These are phyloP conservation scores for Hypoxylon sp. DNA, from an alignment of 2,329 filamentous ascomycete species.

Conservation along the genomic window DNA sequence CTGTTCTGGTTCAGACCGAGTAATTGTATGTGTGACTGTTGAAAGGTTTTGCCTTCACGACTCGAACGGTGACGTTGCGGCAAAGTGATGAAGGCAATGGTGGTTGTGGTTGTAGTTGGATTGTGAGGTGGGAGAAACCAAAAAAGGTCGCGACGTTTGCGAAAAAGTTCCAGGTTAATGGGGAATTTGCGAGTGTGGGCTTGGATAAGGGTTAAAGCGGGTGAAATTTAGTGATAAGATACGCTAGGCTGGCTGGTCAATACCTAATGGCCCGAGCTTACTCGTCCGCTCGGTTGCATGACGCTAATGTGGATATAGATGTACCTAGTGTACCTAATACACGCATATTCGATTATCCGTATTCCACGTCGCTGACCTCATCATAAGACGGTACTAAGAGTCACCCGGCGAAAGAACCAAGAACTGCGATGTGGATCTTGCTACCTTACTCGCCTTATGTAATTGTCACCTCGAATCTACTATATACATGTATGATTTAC, in stretches of 20 bases:
- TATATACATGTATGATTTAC: slow-evolving; percentile 6
- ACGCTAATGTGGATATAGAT: not conserved
- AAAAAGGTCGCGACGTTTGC: slow-evolving; percentile 35
- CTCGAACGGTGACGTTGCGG: slow-evolving; percentile 81
- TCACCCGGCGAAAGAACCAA: slow-evolving; percentile 45
- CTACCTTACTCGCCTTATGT: not conserved
- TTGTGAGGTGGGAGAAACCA: slow-evolving; percentile 39
- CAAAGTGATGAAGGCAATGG: slow-evolving; percentile 80
- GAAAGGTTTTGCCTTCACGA: slow-evolving; percentile 73
- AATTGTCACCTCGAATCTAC: slow-evolving; percentile 4
- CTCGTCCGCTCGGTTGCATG: no score
- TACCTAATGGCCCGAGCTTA: not conserved
- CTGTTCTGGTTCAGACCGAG: slow-evolving; percentile 38
- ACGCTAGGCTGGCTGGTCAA: not conserved
- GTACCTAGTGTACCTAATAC: not conserved
- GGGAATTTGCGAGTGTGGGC: slow-evolving; percentile 30
- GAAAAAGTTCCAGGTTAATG: slow-evolving; percentile 21
- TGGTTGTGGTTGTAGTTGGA: not conserved
- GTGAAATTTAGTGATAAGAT: slow-evolving; percentile 11
- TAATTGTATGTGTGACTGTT: no score
- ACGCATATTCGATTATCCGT: slow-evolving; percentile 7
- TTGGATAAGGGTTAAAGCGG: slow-evolving; percentile 43
- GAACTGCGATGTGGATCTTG: slow-evolving; percentile 25
- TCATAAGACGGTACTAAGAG: no score
- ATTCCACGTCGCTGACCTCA: slow-evolving; percentile 1